phyloP scores from a whole-genome alignment of 1,139 yeast species.

The Suhomyces yuchorum region DNA sequence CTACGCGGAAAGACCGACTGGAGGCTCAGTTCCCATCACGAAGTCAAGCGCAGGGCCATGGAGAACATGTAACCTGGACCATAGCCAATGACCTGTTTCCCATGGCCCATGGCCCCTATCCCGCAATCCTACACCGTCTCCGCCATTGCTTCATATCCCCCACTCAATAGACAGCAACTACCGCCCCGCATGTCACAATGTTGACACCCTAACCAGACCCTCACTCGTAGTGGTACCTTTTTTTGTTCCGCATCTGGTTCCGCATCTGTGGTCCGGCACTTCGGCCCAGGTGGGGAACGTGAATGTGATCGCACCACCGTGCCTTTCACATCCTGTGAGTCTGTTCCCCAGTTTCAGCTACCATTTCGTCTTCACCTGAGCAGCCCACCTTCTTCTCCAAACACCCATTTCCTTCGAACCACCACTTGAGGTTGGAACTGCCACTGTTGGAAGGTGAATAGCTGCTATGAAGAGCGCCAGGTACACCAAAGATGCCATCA shows the following conservation, averaged over 20 bases:
- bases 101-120: neutral
- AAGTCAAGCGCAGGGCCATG: constrained; percentile 35
- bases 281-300: constrained; percentile 4
- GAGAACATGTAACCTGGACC: constrained; percentile 17
- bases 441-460: too few species aligned
- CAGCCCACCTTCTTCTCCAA: neutral
- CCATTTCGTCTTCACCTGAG: neutral
- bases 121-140: too few species aligned
- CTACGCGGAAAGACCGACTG: constrained; percentile 56
- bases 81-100: too few species aligned
- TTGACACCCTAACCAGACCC: neutral
- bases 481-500: constrained; percentile 34
- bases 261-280: constrained; percentile 1
- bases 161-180: neutral
- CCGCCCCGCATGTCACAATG: too few species aligned
- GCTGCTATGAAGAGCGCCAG: constrained; percentile 23
- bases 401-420: neutral
- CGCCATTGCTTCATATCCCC: too few species aligned
- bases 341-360: neutral
- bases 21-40: constrained; percentile 44
- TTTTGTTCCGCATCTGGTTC: neutral
- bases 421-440: neutral
- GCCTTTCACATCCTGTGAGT: neutral
- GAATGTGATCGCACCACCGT: constrained; percentile 9
- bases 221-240: neutral